Conservation (phyloP, 2,329 filamentous ascomycete species). For the Leptoxyphium fumago region DNA sequence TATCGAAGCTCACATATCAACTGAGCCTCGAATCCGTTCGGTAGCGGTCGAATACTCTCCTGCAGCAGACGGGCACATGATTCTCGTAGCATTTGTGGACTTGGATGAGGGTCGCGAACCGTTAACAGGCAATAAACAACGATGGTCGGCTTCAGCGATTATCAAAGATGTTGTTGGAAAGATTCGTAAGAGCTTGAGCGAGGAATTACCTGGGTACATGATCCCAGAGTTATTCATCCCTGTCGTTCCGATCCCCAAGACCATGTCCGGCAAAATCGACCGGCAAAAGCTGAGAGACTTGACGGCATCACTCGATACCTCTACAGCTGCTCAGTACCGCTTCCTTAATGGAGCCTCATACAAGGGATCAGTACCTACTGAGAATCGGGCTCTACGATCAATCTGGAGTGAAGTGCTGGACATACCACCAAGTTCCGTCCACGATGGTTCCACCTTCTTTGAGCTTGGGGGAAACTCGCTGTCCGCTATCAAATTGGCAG, state of each 20-base stretch:
- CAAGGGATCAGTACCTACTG: not conserved
- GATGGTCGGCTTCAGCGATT: too few species aligned
- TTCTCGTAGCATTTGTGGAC: not conserved
- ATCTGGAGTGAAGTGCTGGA: not conserved
- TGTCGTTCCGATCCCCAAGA: too few species aligned
- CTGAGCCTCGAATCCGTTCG: not conserved
- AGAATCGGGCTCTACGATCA: not conserved
- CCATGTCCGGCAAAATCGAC: too few species aligned
- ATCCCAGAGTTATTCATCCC: too few species aligned
- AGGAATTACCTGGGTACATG: too few species aligned
- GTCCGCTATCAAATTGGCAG: slow-evolving; percentile 29
- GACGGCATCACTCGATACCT: not conserved
- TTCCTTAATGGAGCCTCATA: not conserved
- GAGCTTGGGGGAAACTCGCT: slow-evolving; percentile 31
- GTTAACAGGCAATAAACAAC: too few species aligned
- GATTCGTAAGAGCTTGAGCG: not conserved
- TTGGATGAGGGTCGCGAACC: too few species aligned
- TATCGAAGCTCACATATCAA: slow-evolving; percentile 5
- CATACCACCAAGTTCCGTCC: not conserved
- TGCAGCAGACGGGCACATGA: not conserved
- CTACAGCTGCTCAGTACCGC: not conserved
- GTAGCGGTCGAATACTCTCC: not conserved
- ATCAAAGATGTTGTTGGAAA: not conserved
- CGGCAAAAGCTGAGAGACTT: not conserved
- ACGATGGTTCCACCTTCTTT: slow-evolving; percentile 28